A percentile compares a stretch with the other conserved stretches of the same genome.
Evolutionary conservation across 208 protist genomes (phyloP).

Genomic region (Trypanosoma congolense): DNA sequence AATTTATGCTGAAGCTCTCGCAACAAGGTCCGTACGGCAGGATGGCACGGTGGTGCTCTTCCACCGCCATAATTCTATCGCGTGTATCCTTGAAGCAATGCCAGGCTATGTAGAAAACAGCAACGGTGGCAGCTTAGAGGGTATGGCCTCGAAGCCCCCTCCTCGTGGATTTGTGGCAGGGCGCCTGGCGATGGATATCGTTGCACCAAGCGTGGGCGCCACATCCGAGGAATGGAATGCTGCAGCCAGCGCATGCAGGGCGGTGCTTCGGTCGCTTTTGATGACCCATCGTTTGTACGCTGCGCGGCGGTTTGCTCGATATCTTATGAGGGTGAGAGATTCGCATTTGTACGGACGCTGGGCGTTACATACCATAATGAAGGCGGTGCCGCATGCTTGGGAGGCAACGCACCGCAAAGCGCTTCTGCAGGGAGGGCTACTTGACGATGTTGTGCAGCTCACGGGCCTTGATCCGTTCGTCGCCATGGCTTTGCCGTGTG

Average conservation of each 20-base stretch:
- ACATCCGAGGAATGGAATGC: constrained; percentile 2
- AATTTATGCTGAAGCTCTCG: constrained; percentile 14
- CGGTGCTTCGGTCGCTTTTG: constrained; percentile 5
- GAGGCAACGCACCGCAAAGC: background rate
- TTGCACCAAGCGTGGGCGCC: background rate
- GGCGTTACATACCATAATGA: constrained; percentile 2
- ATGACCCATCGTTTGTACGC: background rate
- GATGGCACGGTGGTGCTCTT: constrained; percentile 1
- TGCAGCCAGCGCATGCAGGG: background rate
- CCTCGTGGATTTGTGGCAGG: constrained; percentile 1
- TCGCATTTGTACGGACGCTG: background rate
- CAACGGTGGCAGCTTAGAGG: background rate
- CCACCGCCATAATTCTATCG: constrained; percentile 5
- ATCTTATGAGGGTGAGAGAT: background rate
- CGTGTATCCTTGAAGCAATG: constrained; percentile 3
- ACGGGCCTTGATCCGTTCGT: background rate
- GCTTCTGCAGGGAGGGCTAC: background rate
- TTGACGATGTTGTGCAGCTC: background rate
- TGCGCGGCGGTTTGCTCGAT: constrained; percentile 1
- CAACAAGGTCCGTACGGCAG: constrained; percentile 7
- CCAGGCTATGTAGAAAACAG: background rate
- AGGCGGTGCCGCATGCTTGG: background rate
- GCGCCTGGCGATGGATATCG: constrained; percentile 13
- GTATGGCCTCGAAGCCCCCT: background rate
- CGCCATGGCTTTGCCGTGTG: background rate